Evolutionary conservation across 371 early-diverging fungal genomes (phyloP), one percentile per base, ranked within the genome.

Genomic region (Vairimorpha ceranae): DNA sequence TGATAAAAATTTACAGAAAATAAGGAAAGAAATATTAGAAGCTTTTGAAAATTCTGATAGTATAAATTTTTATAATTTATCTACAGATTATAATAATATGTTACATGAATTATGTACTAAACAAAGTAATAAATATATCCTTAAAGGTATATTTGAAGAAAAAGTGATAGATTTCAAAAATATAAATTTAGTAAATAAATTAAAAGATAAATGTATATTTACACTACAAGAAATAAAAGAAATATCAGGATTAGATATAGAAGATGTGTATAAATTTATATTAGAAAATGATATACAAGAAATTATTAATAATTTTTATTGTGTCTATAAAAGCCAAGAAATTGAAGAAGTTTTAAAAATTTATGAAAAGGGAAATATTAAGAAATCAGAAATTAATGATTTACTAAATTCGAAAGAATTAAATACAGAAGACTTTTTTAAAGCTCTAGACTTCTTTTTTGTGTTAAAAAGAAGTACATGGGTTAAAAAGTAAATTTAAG

Each of bases 1-100:
- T 60, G 75, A 74, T 23, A 65, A 67, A 25, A 19, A 25, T 10
- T 63, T 78, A 1, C 74, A 73, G n/a, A 19, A 59, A 10, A 52
- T 56, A 10, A 48, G 79, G 58, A 61, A 51, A 17, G 36, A 35
- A 51, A 68, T 78, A 10, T 23, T 78, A 8, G 35, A 70, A 14
- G 29, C 29, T 23, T 54, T 54, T 14, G 10, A 54, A 4, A 27
- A 54, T 27, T 27, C 23, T 7, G 27, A 29, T 54, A 27, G 4
- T 3, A 25, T 54, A 14, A 27, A 27, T 1, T 14, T 10, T 23
- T 4, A 25, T 6, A 54, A 1, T 25, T 23, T 27, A 7, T 7
- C 7, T 38, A 14, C 14, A 38, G 29, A 54, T 27, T 23, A 54
- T n/a, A 60, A 30, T 4, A 35, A 30, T 35, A 4, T 30, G 7